Conservation (phyloP, 495 filamentous ascomycete genomes). For the Penicillium taxi region DNA sequence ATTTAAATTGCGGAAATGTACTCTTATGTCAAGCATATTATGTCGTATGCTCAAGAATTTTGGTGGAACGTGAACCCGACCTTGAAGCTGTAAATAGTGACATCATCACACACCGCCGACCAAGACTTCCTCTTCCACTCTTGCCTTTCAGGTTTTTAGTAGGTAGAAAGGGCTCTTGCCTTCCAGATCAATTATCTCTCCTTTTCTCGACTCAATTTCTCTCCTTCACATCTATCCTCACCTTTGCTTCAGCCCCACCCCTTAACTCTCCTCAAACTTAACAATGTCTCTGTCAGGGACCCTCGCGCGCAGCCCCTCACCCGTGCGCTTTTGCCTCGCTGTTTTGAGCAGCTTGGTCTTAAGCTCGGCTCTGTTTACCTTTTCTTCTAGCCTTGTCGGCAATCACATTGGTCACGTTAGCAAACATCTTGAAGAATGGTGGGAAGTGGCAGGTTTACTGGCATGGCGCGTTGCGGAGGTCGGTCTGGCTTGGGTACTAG, state of each 20-base stretch:
- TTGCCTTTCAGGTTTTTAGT: slow-evolving; percentile 3
- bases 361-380: slow-evolving; percentile 48
- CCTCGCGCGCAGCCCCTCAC: slow-evolving; percentile 35
- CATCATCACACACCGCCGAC: slow-evolving; percentile 32
- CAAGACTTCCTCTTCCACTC: slow-evolving; percentile 10
- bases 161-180: no score
- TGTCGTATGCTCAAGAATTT: not conserved
- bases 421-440: slow-evolving; percentile 50
- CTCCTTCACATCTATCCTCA: slow-evolving; percentile 5
- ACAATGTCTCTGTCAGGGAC: no score
- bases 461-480: slow-evolving; percentile 64
- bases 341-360: slow-evolving; percentile 55
- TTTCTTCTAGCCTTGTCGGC: slow-evolving; percentile 41
- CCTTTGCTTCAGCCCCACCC: slow-evolving; percentile 1
- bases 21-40: not conserved
- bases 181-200: no score
- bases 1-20: slow-evolving; percentile 2
- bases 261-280: no score
- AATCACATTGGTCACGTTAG: slow-evolving; percentile 56
- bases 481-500: slow-evolving; percentile 58
- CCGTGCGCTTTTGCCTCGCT: slow-evolving; percentile 54
- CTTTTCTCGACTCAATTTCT: no score
- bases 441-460: slow-evolving; percentile 52
- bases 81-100: slow-evolving; percentile 15
- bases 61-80: not conserved